Evolutionary conservation across 768 basidiomycete genomes (phyloP).

Genomic region (Rhizopogon vinicolor): DNA sequence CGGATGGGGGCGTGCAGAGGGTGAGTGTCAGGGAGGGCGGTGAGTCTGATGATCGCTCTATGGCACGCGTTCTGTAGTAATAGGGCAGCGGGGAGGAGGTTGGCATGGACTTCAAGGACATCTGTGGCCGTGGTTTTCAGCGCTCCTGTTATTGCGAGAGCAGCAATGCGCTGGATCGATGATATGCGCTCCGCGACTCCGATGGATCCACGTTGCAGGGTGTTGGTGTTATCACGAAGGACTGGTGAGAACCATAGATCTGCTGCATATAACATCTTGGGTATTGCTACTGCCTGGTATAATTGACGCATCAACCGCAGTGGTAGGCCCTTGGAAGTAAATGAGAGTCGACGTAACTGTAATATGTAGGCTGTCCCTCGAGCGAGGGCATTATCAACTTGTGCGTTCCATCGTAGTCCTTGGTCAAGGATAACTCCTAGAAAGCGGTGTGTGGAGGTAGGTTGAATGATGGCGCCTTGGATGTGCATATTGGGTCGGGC

Average conservation of each 20-base stretch:
- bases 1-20: too few species aligned
- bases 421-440: conserved; percentile 23
- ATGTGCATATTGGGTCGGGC: background rate
- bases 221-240: too few species aligned
- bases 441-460: conserved; percentile 11
- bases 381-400: conserved; percentile 6
- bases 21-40: too few species aligned
- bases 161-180: too few species aligned
- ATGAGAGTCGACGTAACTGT: conserved; percentile 6
- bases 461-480: background rate
- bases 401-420: conserved; percentile 10
- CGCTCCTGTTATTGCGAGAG: too few species aligned
- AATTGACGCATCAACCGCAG: conserved; percentile 14
- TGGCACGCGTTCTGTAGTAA: too few species aligned
- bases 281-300: conserved; percentile 20
- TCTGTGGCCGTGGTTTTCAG: too few species aligned
- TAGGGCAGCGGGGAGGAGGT: too few species aligned
- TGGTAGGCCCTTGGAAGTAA: conserved; percentile 10
- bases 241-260: conserved; percentile 21
- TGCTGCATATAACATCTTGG: conserved; percentile 20
- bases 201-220: too few species aligned
- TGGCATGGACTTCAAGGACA: too few species aligned
- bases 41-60: too few species aligned
- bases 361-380: background rate
- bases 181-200: too few species aligned